Evolutionary conservation across 345 rosid genomes (phyloP).

Genomic region (Mallotus nudiflorus): DNA sequence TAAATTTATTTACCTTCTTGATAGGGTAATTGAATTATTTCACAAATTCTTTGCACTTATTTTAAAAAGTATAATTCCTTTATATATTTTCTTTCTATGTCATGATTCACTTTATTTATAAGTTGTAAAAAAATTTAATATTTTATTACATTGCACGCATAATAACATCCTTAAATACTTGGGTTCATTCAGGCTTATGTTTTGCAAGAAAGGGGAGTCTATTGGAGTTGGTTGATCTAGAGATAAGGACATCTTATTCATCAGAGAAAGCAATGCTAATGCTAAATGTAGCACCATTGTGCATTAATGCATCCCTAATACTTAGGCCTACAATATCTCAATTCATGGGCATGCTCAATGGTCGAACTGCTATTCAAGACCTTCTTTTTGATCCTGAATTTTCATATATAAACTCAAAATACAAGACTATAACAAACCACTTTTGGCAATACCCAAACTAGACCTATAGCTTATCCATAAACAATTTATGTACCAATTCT

Average conservation of each 20-base stretch:
- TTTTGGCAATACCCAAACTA: slow-evolving; percentile 75
- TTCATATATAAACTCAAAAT: slow-evolving; percentile 58
- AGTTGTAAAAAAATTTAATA: no score
- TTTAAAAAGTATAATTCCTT: no score
- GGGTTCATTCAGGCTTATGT: slow-evolving; percentile 54
- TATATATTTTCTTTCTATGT: no score
- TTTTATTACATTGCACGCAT: neutral
- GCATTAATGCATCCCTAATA: slow-evolving; percentile 79
- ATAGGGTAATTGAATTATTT: slow-evolving; percentile 49
- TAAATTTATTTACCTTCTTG: slow-evolving; percentile 78
- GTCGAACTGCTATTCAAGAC: slow-evolving; percentile 67
- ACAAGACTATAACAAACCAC: slow-evolving; percentile 65
- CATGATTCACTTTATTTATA: no score
- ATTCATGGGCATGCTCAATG: slow-evolving; percentile 80
- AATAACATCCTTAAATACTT: neutral
- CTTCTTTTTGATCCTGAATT: slow-evolving; percentile 70
- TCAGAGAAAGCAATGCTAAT: slow-evolving; percentile 70
- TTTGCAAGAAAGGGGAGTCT: slow-evolving; percentile 68
- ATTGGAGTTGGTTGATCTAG: slow-evolving; percentile 64
- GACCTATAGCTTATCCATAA: slow-evolving; percentile 45
- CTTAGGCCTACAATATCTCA: slow-evolving; percentile 90
- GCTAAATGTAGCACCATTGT: slow-evolving; percentile 73
- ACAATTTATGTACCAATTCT: slow-evolving; percentile 31
- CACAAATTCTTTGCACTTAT: neutral
- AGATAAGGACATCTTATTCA: slow-evolving; percentile 49